phyloP scores from a whole-genome alignment of 164 flowering plant genomes.

The Macadamia integrifolia region DNA sequence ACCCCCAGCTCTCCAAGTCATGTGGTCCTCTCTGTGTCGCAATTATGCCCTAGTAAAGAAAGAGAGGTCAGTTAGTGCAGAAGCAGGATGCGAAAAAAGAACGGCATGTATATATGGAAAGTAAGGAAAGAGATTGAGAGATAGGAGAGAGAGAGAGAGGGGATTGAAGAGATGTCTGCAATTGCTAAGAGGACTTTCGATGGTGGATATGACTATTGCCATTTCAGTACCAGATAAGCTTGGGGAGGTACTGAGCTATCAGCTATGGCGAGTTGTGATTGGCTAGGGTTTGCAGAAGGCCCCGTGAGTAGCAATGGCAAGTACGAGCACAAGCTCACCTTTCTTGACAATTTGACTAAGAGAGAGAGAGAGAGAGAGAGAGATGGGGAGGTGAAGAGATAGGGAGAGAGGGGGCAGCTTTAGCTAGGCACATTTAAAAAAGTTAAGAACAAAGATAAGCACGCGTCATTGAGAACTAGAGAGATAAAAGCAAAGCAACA shows the following conservation, averaged over 20 bases:
- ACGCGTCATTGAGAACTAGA: constrained; percentile 19
- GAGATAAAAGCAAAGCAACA: background rate
- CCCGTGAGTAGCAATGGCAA: constrained; percentile 14
- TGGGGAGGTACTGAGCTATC: background rate
- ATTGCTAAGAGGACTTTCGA: constrained; percentile 1
- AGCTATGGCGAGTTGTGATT: constrained; percentile 8
- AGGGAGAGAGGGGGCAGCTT: background rate
- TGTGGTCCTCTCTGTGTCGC: background rate
- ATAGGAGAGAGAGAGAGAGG: background rate
- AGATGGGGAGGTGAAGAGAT: too few relatives aligned
- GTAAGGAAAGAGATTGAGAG: too few relatives aligned
- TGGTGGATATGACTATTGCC: constrained; percentile 23
- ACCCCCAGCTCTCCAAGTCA: constrained; percentile 15
- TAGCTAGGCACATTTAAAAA: background rate
- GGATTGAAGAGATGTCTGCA: background rate
- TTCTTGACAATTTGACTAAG: constrained; percentile 3
- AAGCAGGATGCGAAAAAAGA: too few relatives aligned
- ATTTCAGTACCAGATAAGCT: constrained; percentile 6
- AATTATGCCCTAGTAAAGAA: constrained; percentile 19
- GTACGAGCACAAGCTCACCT: constrained; percentile 15
- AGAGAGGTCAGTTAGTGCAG: background rate
- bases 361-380: constrained; percentile 7
- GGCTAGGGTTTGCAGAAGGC: constrained; percentile 18
- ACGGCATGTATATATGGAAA: too few relatives aligned
- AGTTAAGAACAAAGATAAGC: constrained; percentile 12